Percentiles rank a stretch among this genome's conserved stretches.
Evolutionary conservation across 371 early-diverging fungal species (phyloP).

Genomic region (Zychaea mexicana): DNA sequence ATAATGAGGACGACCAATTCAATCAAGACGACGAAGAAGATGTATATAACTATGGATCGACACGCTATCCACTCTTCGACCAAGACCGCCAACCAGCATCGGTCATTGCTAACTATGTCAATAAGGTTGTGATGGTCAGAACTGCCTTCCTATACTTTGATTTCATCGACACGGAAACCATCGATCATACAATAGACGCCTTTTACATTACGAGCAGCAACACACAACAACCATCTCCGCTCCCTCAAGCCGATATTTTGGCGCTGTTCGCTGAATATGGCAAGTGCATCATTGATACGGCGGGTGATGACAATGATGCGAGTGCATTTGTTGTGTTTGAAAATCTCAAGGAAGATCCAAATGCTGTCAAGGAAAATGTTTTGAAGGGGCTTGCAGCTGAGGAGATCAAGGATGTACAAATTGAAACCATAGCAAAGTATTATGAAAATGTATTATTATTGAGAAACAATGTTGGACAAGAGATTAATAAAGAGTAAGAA

Average conservation of each 20-base stretch:
- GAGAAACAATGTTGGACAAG: too few relatives aligned
- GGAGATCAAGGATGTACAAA: neutral
- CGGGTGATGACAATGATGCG: neutral
- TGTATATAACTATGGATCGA: conserved; percentile 43
- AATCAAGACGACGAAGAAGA: conserved; percentile 28
- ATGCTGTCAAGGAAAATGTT: conserved; percentile 3
- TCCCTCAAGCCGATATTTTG: neutral
- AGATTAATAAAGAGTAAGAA: neutral
- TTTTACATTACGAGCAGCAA: conserved; percentile 8
- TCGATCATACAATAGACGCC: neutral
- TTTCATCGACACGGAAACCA: conserved; percentile 27
- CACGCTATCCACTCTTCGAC: conserved; percentile 22
- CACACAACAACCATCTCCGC: neutral
- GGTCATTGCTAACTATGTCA: conserved; percentile 21
- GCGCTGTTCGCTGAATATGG: conserved; percentile 23
- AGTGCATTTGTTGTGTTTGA: conserved; percentile 39
- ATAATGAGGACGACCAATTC: conserved; percentile 7
- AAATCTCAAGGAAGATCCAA: conserved; percentile 13
- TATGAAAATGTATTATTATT: conserved; percentile 1
- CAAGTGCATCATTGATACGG: conserved; percentile 28
- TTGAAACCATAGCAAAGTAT: conserved; percentile 20
- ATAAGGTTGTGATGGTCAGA: conserved; percentile 38
- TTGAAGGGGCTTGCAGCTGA: neutral
- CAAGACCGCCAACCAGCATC: conserved; percentile 12
- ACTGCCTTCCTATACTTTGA: conserved; percentile 41